Evolutionary conservation across 1,284 basidiomycete genomes (phyloP), one percentile per base, ranked within the genome.

Genomic region (Phellopilus nigrolimitatus): DNA sequence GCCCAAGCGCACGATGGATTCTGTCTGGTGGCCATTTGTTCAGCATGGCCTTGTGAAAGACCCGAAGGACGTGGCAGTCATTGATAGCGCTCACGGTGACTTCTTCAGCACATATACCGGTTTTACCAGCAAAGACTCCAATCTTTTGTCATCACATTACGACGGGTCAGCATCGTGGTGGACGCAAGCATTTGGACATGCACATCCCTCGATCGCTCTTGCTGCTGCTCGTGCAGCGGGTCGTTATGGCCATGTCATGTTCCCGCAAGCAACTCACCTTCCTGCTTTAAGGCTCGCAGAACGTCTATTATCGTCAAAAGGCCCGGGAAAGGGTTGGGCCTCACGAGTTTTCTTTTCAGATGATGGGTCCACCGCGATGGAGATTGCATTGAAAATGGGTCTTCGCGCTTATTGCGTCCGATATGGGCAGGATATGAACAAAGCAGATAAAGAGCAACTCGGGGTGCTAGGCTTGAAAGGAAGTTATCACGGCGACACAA

Each of bases 81-180:
- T 98, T 60, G 95, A 98, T 66, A 95, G 91, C 60, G 95, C 95
- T 0, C 76, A 82, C 58, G 82, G 80, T 1, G 95, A 98, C 69
- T 88, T 87, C 64, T 94, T 95, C 69, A 86, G 80, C 55, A 74
- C 87, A 31, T 84, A 82, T 55, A 71, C 76, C 59, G 56, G 54
- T 15, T 36, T 61, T 58, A 30, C 54, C 50, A 44, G 60, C 21
- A 28, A 58, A 1, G 17, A 55, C 4, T 57, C 53, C 7, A 54
- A 39, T 31, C 64, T 88, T 24, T 71, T 95, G 4, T 71, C 75
- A 37, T 82, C 88, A 1, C 80, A 89, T 57, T 82, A 94, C 55
- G 95, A 97, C 62, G 88, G 91, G 6, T 95, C 93, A 0, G 94
- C 95, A 0, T 95, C 92, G 12, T 98, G 95, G 95, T 99, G 95